Evolutionary conservation across 148 eudicot species (phyloP), one percentile per base, ranked within the genome.

Genomic region (Rhododendron molle): DNA sequence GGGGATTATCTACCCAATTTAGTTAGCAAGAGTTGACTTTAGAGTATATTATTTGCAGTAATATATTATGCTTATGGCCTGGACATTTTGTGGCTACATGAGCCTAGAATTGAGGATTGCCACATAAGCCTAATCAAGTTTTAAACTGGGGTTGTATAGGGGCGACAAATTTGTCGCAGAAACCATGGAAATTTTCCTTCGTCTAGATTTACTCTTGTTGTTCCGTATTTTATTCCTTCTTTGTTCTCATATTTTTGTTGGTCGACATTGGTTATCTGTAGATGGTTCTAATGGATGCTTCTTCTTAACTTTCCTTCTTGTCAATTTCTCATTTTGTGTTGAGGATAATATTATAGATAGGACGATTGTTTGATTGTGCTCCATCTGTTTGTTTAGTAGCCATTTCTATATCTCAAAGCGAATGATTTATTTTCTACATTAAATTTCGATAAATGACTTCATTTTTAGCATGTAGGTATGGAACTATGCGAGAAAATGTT

Each of bases 401-500:
- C 56, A 80, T 49, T 50, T 49, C 54, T 26, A 14, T 34, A 10
- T 44, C 5, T 34, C 34, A 52, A 52, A 30, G 34, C 8, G 15
- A 21, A 7, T 52, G 76, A 8, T 79, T 77, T 76, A 11, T 40
- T 15, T 44, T 36, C 21, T 81, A 36, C 16, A 34, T 87, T 81
- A 60, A 76, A 47, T 81, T 58, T 80, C 84, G 76, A 65, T 28
- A 77, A 85, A 87, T 83, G 81, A 82, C 86, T 82, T 87, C 83
- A 77, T 85, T 92, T 86, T 87, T 92, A 86, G 89, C 87, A 86
- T 92, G 92, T 89, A 95, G 99, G 98, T 97, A 97, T 86, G 98
- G 99, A 86, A 95, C 98, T 73, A 97, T 97, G 99, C 98, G 99
- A 36, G 99, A 97, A 85, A 97, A 97, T 91, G 99, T 95, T 86